Evolutionary conservation across 164 flowering plant species (phyloP).

Genomic region (Kingdonia uniflora): DNA sequence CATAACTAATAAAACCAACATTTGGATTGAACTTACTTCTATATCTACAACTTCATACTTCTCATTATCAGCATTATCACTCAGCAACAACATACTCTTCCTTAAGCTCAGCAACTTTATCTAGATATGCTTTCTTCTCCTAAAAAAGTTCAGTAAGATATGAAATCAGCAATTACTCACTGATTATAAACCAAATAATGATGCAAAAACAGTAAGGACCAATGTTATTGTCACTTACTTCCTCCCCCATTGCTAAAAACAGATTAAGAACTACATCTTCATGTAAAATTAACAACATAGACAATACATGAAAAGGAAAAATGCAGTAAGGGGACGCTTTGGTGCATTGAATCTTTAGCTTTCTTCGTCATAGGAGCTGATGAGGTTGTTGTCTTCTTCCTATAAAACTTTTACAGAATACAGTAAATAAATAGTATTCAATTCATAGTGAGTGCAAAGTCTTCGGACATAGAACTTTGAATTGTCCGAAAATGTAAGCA

Average conservation of each 20-base stretch:
- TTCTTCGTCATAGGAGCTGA: slow-evolving; percentile 43
- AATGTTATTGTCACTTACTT: slow-evolving; percentile 28
- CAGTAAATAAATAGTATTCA: not conserved
- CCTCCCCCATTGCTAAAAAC: slow-evolving; percentile 39
- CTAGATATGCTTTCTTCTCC: slow-evolving; percentile 73
- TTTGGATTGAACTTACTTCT: no score
- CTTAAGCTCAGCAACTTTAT: slow-evolving; percentile 63
- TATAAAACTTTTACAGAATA: slow-evolving; percentile 5
- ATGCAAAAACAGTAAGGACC: no score
- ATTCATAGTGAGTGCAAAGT: no score
- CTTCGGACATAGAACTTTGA: no score
- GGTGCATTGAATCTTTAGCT: slow-evolving; percentile 48
- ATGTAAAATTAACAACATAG: not conserved
- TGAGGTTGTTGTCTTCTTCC: no score
- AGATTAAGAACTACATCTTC: no score
- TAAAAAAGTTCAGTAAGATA: slow-evolving; percentile 6
- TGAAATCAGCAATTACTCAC: no score
- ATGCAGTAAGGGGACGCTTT: slow-evolving; percentile 84
- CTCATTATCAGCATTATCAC: slow-evolving; percentile 19
- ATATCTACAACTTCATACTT: slow-evolving; percentile 17
- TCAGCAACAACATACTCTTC: slow-evolving; percentile 54
- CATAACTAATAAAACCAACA: no score
- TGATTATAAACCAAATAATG: no score
- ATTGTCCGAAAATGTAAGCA: no score
- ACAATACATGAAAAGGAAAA: slow-evolving; percentile 88